These are phyloP conservation scores for Xylaria acuta DNA, from an alignment of 495 filamentous ascomycete species.

Conservation along the genomic window DNA sequence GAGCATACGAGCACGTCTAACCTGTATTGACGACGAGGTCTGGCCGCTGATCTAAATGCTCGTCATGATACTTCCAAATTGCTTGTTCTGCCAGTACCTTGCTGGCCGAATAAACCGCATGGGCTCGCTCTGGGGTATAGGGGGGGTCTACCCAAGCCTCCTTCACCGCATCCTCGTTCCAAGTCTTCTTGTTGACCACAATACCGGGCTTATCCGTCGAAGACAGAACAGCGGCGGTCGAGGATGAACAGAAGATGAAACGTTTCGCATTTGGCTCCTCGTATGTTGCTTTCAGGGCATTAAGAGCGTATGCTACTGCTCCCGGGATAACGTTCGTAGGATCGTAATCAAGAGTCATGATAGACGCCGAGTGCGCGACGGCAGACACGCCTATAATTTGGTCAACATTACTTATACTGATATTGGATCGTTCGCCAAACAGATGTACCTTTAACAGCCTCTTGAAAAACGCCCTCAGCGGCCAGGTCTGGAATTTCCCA, in stretches of 20 bases:
- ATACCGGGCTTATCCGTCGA: conserved; percentile 37
- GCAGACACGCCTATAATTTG: conserved; percentile 31
- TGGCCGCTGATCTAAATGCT: too few species aligned
- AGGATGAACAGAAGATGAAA: conserved; percentile 62
- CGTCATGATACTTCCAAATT: too few species aligned
- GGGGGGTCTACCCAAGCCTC: too few species aligned
- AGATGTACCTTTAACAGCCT: conserved; percentile 48
- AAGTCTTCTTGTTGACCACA: conserved; percentile 48
- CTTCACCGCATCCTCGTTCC: conserved; percentile 49
- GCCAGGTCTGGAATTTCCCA: conserved; percentile 49
- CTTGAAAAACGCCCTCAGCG: conserved; percentile 46
- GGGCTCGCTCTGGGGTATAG: too few species aligned
- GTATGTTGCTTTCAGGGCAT: conserved; percentile 53
- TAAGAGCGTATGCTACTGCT: conserved; percentile 46
- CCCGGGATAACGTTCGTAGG: conserved; percentile 52
- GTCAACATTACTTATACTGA: background rate
- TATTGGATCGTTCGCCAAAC: too few species aligned
- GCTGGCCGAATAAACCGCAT: too few species aligned
- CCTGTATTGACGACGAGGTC: too few species aligned
- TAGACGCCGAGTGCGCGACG: conserved; percentile 54
- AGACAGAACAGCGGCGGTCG: conserved; percentile 45
- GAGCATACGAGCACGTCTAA: too few species aligned
- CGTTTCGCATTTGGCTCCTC: conserved; percentile 52
- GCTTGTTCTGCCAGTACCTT: too few species aligned
- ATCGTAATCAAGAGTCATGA: conserved; percentile 46